These are phyloP conservation scores for Madurella fahalii DNA, from an alignment of 2,329 filamentous ascomycete species.

Conservation along the genomic window DNA sequence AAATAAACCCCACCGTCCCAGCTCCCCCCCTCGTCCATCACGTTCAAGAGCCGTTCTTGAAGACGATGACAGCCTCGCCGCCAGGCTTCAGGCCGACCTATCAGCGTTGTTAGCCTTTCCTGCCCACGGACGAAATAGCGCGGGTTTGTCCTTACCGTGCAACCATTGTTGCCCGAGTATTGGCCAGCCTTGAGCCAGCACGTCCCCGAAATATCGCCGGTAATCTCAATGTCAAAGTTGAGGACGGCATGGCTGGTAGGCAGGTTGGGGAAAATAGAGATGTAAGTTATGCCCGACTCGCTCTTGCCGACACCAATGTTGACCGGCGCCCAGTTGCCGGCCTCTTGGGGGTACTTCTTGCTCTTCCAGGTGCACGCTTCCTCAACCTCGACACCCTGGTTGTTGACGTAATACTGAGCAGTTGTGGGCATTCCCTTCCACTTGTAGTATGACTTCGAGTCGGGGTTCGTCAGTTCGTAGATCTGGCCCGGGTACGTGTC, in stretches of 20 bases:
- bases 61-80: conserved; percentile 43
- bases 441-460: conserved; percentile 67
- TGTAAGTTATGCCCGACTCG: conserved; percentile 61
- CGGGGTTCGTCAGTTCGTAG: conserved; percentile 69
- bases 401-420: conserved; percentile 97
- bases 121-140: background rate
- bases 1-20: conserved; percentile 2
- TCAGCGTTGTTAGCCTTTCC: conserved; percentile 20
- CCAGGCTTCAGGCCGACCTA: conserved; percentile 43
- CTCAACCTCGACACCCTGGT: conserved; percentile 60
- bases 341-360: conserved; percentile 44
- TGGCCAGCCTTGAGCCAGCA: conserved; percentile 65
- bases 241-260: conserved; percentile 68
- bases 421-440: conserved; percentile 74
- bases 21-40: background rate
- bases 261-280: conserved; percentile 80
- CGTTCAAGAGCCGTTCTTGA: conserved; percentile 25
- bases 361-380: conserved; percentile 73
- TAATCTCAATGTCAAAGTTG: conserved; percentile 75
- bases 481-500: conserved; percentile 55
- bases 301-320: conserved; percentile 78
- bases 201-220: conserved; percentile 53
- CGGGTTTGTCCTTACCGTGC: conserved; percentile 66
- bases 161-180: conserved; percentile 63
- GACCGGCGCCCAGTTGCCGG: conserved; percentile 83